phyloP scores from a whole-genome alignment of 2,329 filamentous ascomycete species.

The Aspergillus sp. region DNA sequence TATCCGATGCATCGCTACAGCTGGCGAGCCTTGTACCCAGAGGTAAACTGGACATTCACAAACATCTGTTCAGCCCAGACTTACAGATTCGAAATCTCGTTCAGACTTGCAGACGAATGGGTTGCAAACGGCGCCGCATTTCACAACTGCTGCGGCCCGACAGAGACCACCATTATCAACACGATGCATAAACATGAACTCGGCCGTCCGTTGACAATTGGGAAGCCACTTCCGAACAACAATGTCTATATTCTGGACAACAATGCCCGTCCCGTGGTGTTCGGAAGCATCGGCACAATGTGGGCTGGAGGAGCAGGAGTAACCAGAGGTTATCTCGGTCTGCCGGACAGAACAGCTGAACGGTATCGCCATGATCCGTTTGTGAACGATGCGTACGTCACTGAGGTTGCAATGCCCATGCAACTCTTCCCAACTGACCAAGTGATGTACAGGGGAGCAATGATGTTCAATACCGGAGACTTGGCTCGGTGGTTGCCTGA shows the following conservation, averaged over 20 bases:
- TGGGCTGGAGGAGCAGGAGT: conserved; percentile 9
- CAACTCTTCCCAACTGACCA: background rate
- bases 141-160: conserved; percentile 13
- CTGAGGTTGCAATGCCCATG: background rate
- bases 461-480: conserved; percentile 13
- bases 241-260: conserved; percentile 11
- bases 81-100: background rate
- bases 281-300: conserved; percentile 8
- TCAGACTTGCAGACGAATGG: conserved; percentile 12
- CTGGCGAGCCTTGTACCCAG: conserved; percentile 10
- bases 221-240: conserved; percentile 11
- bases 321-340: conserved; percentile 8
- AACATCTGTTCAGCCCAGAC: background rate
- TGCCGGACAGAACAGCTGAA: conserved; percentile 6
- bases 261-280: background rate
- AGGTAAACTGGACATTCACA: conserved; percentile 1
- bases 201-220: conserved; percentile 7
- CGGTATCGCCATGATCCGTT: conserved; percentile 9
- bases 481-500: conserved; percentile 9
- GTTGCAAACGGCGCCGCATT: conserved; percentile 3
- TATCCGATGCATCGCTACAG: conserved; percentile 9
- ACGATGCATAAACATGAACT: conserved; percentile 11
- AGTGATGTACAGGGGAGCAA: background rate
- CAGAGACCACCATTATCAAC: conserved; percentile 11
- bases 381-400: conserved; percentile 7